Conservation (phyloP, 1,139 yeast genomes). For the Diutina neorugosa region DNA sequence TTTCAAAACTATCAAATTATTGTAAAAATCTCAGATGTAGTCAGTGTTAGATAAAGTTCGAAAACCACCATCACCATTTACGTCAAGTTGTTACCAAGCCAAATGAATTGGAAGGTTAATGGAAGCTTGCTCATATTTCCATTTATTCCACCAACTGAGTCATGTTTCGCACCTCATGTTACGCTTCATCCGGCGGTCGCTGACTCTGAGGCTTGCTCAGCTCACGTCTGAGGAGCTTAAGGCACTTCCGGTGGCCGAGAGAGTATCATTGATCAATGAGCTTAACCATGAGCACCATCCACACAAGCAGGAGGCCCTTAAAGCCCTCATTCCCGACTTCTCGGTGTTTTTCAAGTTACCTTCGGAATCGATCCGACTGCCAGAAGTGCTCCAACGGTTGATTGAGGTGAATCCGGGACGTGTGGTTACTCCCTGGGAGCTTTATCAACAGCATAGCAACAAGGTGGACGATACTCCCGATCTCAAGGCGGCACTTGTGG, state of each 20-base stretch:
- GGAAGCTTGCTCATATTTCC: no score
- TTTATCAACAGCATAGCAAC: background rate
- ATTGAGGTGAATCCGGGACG: constrained; percentile 2
- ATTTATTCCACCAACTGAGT: background rate
- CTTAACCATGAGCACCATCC: background rate
- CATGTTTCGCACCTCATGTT: background rate
- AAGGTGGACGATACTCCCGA: background rate
- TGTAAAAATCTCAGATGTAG: no score
- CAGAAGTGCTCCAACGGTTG: background rate
- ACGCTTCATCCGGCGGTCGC: background rate
- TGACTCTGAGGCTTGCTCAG: background rate
- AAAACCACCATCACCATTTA: no score
- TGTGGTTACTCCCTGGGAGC: constrained; percentile 1
- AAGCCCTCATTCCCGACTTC: constrained; percentile 3
- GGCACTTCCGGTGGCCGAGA: background rate
- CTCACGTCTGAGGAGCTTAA: background rate
- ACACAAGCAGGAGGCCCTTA: background rate
- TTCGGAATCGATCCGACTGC: background rate
- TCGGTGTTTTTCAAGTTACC: background rate
- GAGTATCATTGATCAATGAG: background rate
- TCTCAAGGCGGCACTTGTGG: background rate
- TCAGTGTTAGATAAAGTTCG: no score
- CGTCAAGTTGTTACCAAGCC: no score
- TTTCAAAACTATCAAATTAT: no score
- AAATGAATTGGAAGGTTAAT: no score